A percentile compares a stretch with the other conserved stretches of the same genome.
Evolutionary conservation across 2,329 filamentous ascomycete genomes (phyloP).

Genomic region (Pseudocercospora musae): DNA sequence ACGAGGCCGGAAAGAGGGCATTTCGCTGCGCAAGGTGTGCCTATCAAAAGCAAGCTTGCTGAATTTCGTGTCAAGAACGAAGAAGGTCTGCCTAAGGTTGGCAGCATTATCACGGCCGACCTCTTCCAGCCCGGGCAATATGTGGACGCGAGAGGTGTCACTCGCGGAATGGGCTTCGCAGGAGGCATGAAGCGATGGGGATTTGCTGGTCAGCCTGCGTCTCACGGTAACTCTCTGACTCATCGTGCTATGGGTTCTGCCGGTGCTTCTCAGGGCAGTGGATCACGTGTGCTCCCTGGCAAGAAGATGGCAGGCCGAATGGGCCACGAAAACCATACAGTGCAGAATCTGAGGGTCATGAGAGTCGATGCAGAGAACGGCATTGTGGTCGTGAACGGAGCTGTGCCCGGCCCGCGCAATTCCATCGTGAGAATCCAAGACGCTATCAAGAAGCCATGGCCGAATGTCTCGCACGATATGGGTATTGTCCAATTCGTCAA

Average conservation of each 20-base stretch:
- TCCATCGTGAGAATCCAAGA: slow-evolving; percentile 83
- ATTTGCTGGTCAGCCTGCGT: slow-evolving; percentile 82
- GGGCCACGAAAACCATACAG: slow-evolving; percentile 83
- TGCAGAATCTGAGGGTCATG: slow-evolving; percentile 87
- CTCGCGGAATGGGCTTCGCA: slow-evolving; percentile 86
- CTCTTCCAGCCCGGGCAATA: slow-evolving; percentile 91
- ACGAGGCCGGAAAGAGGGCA: slow-evolving; percentile 83
- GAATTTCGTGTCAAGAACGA: slow-evolving; percentile 83
- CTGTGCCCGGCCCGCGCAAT: slow-evolving; percentile 84
- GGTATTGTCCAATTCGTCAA: slow-evolving; percentile 18
- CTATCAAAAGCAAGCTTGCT: slow-evolving; percentile 76
- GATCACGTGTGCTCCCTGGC: slow-evolving; percentile 86
- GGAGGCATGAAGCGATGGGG: slow-evolving; percentile 98
- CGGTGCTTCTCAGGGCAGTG: slow-evolving; percentile 85
- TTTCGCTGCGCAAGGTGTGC: slow-evolving; percentile 75
- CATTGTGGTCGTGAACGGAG: slow-evolving; percentile 82
- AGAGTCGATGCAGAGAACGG: slow-evolving; percentile 84
- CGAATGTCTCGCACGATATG: slow-evolving; percentile 42
- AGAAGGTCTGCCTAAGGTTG: slow-evolving; percentile 71
- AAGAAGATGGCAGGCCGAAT: slow-evolving; percentile 98
- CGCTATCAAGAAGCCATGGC: slow-evolving; percentile 82
- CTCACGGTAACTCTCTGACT: slow-evolving; percentile 91
- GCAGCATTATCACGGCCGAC: slow-evolving; percentile 72
- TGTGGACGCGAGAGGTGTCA: slow-evolving; percentile 77
- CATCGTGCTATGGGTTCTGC: slow-evolving; percentile 89